These are phyloP conservation scores for Xerocomus potaroensis DNA, from an alignment of 768 basidiomycete genomes.

Conservation along the genomic window DNA sequence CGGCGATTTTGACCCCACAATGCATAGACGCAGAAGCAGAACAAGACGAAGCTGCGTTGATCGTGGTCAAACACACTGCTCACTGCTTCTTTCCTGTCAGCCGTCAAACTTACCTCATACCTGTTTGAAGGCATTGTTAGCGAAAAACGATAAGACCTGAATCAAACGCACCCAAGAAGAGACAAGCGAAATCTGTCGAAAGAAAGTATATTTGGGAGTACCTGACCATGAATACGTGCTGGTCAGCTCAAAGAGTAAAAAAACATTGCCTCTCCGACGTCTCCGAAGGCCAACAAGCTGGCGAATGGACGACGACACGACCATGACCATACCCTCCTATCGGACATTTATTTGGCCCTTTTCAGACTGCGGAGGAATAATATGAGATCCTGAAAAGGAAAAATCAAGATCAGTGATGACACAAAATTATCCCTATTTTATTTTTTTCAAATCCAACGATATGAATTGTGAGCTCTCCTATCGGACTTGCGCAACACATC, in stretches of 20 bases:
- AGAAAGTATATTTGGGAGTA: slow-evolving; percentile 9
- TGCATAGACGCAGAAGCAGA: slow-evolving; percentile 19
- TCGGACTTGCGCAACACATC: too few species aligned
- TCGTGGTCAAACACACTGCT: not conserved
- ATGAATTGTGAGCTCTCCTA: too few species aligned
- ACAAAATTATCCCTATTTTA: too few species aligned
- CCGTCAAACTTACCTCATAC: slow-evolving; percentile 14
- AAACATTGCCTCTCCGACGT: too few species aligned
- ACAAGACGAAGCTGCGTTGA: slow-evolving; percentile 11
- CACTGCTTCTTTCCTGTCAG: not conserved
- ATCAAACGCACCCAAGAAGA: slow-evolving; percentile 15
- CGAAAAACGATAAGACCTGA: not conserved
- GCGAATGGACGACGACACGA: too few species aligned
- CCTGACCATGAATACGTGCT: not conserved
- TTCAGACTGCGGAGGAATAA: too few species aligned
- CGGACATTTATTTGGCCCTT: too few species aligned
- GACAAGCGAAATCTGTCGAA: slow-evolving; percentile 2
- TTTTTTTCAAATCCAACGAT: too few species aligned
- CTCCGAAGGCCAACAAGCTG: too few species aligned
- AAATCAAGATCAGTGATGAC: too few species aligned
- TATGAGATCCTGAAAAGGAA: too few species aligned
- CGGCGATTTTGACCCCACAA: slow-evolving; percentile 4
- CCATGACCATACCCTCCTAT: too few species aligned
- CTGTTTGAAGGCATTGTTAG: slow-evolving; percentile 2
- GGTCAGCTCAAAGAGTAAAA: not conserved